Base-by-base conservation (phyloP, 2,329 filamentous ascomycete genomes). In the Fusarium sp. region DNA sequence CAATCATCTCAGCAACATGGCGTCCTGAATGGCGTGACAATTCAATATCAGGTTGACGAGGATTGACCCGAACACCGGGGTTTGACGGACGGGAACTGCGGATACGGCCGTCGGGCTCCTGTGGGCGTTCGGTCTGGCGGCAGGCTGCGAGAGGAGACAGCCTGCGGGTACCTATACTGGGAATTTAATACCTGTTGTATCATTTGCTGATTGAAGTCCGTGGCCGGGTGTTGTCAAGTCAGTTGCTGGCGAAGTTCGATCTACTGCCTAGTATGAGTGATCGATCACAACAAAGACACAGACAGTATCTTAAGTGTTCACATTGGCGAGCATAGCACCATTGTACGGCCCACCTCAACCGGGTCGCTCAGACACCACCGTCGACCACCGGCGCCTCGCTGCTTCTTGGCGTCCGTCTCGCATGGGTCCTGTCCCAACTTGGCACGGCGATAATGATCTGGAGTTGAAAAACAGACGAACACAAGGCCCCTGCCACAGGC, bases 51-150 rank as follows among this genome's bases (percentile, higher is more conserved):
- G 44, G 62, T 55, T 48, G 49, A 67, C 35, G 46, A 64, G 62
- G 48, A 49, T 70, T 60, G 57, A 42, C 45, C 66, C 57, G 45
- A 69, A 64, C 44, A 54, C 69, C 40, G 58, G 54, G 66, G 53
- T 58, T 37, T 33, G 60, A 61, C 50, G 35, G 66, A 73, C 62
- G 67, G 70, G 70, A 71, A 71, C 68, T 71, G 68, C 69, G 69
- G 69, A 70, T 73, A 60, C 66, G 56, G 62, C 70, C 70, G 70
- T 60, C 67, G 30, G 57, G 58, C 63, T 54, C 56, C 52, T 62
- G 69, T 70, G 35, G 53, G 33, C 40, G 44, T 70, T 70, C 49
- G 53, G 38, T 27, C 33, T 59, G 53, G 37, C 54, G 57, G 61
- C 45, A 49, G 60, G 44, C 40, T 35, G 52, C 53, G 30, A 64